A percentile compares a stretch with the other conserved stretches of the same genome.
Evolutionary conservation across 495 filamentous ascomycete genomes (phyloP).

Genomic region (Aspergillus indologenus): DNA sequence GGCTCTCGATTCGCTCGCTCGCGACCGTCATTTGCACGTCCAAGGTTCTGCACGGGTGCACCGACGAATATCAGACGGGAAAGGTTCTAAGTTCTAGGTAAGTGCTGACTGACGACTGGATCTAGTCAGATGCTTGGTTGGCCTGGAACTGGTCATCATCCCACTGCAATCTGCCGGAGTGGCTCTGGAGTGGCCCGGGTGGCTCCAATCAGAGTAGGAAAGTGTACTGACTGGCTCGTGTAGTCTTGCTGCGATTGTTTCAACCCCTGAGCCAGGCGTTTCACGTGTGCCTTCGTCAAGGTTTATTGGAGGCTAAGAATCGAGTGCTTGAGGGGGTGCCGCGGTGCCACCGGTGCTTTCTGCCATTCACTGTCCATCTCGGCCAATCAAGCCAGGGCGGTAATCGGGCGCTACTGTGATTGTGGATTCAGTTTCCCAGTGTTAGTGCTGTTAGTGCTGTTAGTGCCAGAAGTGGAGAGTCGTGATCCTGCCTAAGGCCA

Average conservation of each 20-base stretch:
- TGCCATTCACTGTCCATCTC: not conserved
- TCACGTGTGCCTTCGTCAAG: slow-evolving; percentile 20
- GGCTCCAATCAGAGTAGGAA: not conserved
- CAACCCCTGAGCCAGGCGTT: slow-evolving; percentile 32
- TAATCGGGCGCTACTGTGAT: not conserved
- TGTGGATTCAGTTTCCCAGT: not conserved
- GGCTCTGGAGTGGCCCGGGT: not conserved
- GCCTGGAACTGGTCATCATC: slow-evolving; percentile 6
- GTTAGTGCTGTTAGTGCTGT: too few relatives aligned
- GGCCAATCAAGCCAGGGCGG: not conserved
- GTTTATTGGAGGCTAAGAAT: not conserved
- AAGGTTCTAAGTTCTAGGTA: not conserved
- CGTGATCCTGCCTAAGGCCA: not conserved
- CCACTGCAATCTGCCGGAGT: not conserved
- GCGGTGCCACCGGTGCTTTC: too few relatives aligned
- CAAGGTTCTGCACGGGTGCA: too few relatives aligned
- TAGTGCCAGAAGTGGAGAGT: not conserved
- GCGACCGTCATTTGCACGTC: not conserved
- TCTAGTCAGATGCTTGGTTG: not conserved
- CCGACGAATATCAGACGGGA: not conserved
- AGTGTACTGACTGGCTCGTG: slow-evolving; percentile 3
- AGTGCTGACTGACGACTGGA: not conserved
- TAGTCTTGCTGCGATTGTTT: slow-evolving; percentile 29
- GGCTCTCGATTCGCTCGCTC: not conserved
- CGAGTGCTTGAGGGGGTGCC: not conserved